These are phyloP conservation scores for Saturnispora ahearnii DNA, from an alignment of 805 yeast genomes.

Conservation along the genomic window DNA sequence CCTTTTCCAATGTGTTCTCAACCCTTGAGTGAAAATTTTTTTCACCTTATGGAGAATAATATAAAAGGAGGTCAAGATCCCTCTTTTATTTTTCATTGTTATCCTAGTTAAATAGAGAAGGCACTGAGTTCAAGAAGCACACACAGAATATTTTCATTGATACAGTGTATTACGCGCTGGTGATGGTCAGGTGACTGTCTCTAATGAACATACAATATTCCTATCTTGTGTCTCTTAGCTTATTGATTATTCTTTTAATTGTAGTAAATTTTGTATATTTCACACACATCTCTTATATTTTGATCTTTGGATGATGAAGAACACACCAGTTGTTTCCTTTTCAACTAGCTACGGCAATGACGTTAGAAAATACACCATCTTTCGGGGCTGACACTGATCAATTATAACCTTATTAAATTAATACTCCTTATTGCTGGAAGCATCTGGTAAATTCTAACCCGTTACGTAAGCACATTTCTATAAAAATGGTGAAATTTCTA, in stretches of 20 bases:
- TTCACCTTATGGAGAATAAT: neutral
- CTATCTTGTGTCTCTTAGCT: neutral
- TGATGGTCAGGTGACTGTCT: neutral
- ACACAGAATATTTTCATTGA: neutral
- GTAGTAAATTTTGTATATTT: neutral
- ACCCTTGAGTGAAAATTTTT: neutral
- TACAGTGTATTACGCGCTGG: neutral
- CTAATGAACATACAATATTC: neutral
- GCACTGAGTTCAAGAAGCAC: neutral
- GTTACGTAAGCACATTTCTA: neutral
- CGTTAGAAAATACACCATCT: slow-evolving; percentile 19
- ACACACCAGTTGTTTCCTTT: slow-evolving; percentile 10
- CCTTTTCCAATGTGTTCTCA: neutral
- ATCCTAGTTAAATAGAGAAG: neutral
- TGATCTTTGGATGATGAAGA: slow-evolving; percentile 14
- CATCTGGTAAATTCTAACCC: neutral
- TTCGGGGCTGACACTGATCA: slow-evolving; percentile 18
- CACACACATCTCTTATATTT: too few species aligned
- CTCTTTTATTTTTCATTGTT: neutral
- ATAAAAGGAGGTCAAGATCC: neutral
- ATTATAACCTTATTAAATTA: neutral
- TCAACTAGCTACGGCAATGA: slow-evolving; percentile 22
- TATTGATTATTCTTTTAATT: neutral
- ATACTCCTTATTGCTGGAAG: neutral
- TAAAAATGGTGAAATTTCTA: neutral